Evolutionary conservation across 2,329 filamentous ascomycete genomes (phyloP), one percentile per base, ranked within the genome.

Genomic region (Blumeriella jaapii): DNA sequence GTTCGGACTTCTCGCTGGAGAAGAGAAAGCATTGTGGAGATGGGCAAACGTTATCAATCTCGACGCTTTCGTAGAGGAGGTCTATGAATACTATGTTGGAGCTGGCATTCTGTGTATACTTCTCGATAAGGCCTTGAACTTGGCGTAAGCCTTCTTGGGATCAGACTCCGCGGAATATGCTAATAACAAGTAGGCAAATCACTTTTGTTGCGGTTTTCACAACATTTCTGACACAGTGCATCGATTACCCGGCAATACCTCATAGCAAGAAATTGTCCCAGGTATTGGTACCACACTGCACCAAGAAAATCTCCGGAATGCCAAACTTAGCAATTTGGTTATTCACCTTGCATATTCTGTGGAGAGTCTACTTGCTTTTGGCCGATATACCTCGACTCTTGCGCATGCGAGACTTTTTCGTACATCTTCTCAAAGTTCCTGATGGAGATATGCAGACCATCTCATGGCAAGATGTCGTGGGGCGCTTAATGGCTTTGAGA

Each of bases 361-460:
- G 65, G 42, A 74, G 69, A 42, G 54, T 71, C 12, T 68, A 76
- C 33, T 63, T 68, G 34, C 68, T 74, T 41, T 42, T 76, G 15
- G 56, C 69, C 20, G 72, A 76, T 42, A 63, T 77, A 29, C 68
- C 72, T 25, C 63, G 71, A 18, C 61, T 83, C 9, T 64, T 66
- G 45, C 66, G 71, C 18, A 71, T 82, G 63, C 75, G 78, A 46
- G 69, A 81, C 51, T 83, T 84, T 55, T 84, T 77, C 51, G 63
- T 68, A 13, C 66, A 83, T 51, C 64, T 83, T 6, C 67, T 84
- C 8, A 74, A 74, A 18, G 72, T 83, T 17, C 71, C 72, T 3
- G 78, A 82, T 54, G 63, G 65, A 18, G 78, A 84, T 48, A 79
- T 83, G 44, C 79, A 83, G 51, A 82, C 77, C 0, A 74, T 82